These are phyloP conservation scores for Epithemia pelagica DNA, from an alignment of 108 stramenopile genomes.

Conservation along the genomic window DNA sequence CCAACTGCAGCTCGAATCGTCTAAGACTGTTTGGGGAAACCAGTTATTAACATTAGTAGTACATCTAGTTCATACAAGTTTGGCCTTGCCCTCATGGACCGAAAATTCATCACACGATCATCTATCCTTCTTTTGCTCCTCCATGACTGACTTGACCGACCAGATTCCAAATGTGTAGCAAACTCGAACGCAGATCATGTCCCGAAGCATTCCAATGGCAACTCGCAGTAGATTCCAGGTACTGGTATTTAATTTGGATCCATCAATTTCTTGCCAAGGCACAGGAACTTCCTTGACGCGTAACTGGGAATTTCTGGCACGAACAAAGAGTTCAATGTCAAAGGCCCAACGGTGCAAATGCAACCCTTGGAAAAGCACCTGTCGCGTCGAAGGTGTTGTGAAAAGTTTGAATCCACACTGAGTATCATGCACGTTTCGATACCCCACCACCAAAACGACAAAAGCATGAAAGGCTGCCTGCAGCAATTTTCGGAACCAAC, in stretches of 20 bases:
- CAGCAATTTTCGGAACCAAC: conserved; percentile 56
- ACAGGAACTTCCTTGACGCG: conserved; percentile 62
- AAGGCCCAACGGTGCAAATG: conserved; percentile 66
- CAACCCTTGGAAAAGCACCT: conserved; percentile 43
- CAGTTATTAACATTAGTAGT: no score
- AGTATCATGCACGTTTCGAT: conserved; percentile 59
- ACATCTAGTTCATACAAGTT: no score
- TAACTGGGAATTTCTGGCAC: conserved; percentile 35
- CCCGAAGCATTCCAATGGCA: conserved; percentile 66
- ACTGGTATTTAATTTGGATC: conserved; percentile 63
- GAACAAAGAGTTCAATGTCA: conserved; percentile 72
- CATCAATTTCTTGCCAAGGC: conserved; percentile 78
- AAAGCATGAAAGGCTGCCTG: conserved; percentile 78
- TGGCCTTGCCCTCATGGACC: no score
- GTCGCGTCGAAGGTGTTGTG: conserved; percentile 30
- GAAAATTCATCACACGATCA: no score
- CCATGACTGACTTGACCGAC: conserved; percentile 14
- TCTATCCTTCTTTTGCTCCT: not conserved
- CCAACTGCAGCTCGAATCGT: no score
- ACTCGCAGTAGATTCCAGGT: conserved; percentile 53
- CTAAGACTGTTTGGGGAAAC: no score
- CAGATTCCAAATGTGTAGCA: conserved; percentile 74
- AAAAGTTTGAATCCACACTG: conserved; percentile 87
- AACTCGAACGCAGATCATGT: conserved; percentile 78
- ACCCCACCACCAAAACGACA: conserved; percentile 47